Evolutionary conservation across 2,329 filamentous ascomycete genomes (phyloP).

Genomic region (Neobulgaria alba): DNA sequence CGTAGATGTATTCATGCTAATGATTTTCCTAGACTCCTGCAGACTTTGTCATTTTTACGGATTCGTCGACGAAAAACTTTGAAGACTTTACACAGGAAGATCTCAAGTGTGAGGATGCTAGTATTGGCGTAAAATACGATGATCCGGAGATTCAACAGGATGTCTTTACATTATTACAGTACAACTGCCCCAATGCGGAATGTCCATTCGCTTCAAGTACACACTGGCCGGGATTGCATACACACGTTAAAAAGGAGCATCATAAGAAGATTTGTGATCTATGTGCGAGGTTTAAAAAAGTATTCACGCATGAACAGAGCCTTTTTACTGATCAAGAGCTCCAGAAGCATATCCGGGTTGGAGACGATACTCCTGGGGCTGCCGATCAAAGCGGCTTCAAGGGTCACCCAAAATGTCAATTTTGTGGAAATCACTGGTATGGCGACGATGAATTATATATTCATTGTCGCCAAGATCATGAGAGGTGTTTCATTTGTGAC

Average conservation of each 20-base stretch:
- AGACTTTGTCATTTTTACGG: slow-evolving; percentile 83
- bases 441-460: slow-evolving; percentile 90
- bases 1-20: too few species aligned
- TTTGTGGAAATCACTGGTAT: slow-evolving; percentile 81
- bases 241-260: slow-evolving; percentile 75
- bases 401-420: slow-evolving; percentile 88
- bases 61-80: slow-evolving; percentile 71
- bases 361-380: slow-evolving; percentile 84
- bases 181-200: slow-evolving; percentile 82
- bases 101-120: slow-evolving; percentile 70
- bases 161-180: slow-evolving; percentile 76
- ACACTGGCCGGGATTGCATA: slow-evolving; percentile 69
- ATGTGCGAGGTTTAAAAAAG: slow-evolving; percentile 90
- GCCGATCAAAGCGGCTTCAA: slow-evolving; percentile 92
- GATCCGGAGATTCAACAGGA: slow-evolving; percentile 86
- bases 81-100: slow-evolving; percentile 70
- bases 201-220: slow-evolving; percentile 85
- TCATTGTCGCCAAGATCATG: slow-evolving; percentile 89
- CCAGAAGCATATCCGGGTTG: slow-evolving; percentile 78
- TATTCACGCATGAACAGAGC: slow-evolving; percentile 96
- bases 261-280: slow-evolving; percentile 86
- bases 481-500: slow-evolving; percentile 92
- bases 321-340: slow-evolving; percentile 77
- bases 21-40: slow-evolving; percentile 48
- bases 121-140: slow-evolving; percentile 86